Evolutionary conservation across 2,329 filamentous ascomycete genomes (phyloP).

Genomic region (Xylaria sp.): DNA sequence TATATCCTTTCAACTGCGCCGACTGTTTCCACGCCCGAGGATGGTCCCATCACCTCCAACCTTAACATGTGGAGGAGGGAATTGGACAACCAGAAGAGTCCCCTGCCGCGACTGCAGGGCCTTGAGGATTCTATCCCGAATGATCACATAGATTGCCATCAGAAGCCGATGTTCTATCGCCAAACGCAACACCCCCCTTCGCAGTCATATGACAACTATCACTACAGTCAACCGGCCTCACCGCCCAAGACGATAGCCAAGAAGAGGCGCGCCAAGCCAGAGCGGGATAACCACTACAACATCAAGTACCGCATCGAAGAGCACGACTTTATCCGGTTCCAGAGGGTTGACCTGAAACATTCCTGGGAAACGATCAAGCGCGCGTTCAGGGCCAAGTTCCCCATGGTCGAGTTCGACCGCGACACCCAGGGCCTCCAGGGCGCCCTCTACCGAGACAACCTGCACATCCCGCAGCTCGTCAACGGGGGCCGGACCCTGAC

Average conservation of each 20-base stretch:
- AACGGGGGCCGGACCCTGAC: constrained; percentile 22
- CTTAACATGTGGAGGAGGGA: constrained; percentile 28
- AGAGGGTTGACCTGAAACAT: constrained; percentile 28
- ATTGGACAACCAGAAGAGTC: constrained; percentile 13
- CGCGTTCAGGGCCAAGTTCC: constrained; percentile 28
- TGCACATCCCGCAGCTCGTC: constrained; percentile 27
- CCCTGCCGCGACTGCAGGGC: constrained; percentile 19
- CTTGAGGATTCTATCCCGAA: constrained; percentile 3
- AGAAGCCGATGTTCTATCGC: constrained; percentile 8
- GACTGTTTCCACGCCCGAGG: constrained; percentile 4
- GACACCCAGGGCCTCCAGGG: constrained; percentile 35
- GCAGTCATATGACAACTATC: background rate
- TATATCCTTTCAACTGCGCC: constrained; percentile 9
- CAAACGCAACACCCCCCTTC: constrained; percentile 13
- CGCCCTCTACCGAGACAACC: constrained; percentile 36
- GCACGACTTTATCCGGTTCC: constrained; percentile 36
- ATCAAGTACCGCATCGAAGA: constrained; percentile 37
- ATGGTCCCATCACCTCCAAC: constrained; percentile 29
- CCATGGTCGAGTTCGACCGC: constrained; percentile 24
- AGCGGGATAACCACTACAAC: constrained; percentile 32
- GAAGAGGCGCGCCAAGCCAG: constrained; percentile 8
- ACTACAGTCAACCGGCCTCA: constrained; percentile 1
- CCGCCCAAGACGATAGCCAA: constrained; percentile 4
- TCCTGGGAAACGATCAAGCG: constrained; percentile 27
- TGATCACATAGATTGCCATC: constrained; percentile 2